These are phyloP conservation scores for Mycena capillaripes DNA, from an alignment of 768 basidiomycete species.

Conservation along the genomic window DNA sequence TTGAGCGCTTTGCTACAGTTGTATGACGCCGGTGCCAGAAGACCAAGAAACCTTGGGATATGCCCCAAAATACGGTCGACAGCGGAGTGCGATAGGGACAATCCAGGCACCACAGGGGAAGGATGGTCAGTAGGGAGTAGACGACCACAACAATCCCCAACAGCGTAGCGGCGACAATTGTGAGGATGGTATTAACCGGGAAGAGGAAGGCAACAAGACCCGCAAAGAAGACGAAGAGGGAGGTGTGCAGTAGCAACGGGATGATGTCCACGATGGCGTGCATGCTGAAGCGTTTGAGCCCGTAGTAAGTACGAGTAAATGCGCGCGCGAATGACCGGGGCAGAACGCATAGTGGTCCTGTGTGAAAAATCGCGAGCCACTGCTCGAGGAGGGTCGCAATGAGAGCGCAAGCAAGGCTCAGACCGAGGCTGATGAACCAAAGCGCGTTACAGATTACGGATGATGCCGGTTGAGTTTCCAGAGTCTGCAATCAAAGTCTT, in stretches of 20 bases:
- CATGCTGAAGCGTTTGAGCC: not conserved
- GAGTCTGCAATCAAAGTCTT: no score
- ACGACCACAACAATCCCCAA: not conserved
- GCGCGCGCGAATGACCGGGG: constrained; percentile 12
- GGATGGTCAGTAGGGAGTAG: constrained; percentile 25
- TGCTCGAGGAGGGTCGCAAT: not conserved
- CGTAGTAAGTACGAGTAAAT: constrained; percentile 19
- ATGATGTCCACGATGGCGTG: not conserved
- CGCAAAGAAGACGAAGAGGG: constrained; percentile 32
- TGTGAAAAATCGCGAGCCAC: constrained; percentile 3
- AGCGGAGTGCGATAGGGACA: constrained; percentile 35
- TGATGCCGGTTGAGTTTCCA: no score
- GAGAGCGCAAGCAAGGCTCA: constrained; percentile 1
- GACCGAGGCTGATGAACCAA: no score
- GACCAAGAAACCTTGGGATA: not conserved
- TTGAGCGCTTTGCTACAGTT: no score
- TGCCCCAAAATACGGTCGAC: not conserved
- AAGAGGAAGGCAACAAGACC: constrained; percentile 30
- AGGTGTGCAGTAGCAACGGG: constrained; percentile 35
- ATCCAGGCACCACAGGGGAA: constrained; percentile 26
- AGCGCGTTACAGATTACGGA: no score
- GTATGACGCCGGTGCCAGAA: no score
- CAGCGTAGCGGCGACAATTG: constrained; percentile 1
- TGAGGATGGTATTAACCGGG: constrained; percentile 7
- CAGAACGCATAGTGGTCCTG: not conserved